phyloP scores from a whole-genome alignment of 257 asterid species.

The Solanum commersonii region DNA sequence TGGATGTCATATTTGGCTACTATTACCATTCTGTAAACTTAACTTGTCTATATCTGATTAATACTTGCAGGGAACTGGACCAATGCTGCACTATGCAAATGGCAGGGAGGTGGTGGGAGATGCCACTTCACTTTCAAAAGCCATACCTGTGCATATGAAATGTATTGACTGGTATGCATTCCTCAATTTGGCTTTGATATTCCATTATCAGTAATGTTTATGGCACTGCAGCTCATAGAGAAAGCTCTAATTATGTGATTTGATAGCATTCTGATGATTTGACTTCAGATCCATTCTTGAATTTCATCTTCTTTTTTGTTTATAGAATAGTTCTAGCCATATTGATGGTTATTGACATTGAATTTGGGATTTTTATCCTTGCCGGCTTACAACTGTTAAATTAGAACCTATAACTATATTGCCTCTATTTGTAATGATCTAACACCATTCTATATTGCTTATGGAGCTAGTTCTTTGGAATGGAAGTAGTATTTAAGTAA shows the following conservation, averaged over 20 bases:
- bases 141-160: conserved; percentile 54
- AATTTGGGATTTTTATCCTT: background rate
- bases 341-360: background rate
- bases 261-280: background rate
- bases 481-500: background rate
- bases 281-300: background rate
- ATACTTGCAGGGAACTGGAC: conserved; percentile 54
- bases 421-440: background rate
- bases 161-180: conserved; percentile 78
- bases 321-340: background rate
- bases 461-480: background rate
- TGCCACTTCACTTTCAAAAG: conserved; percentile 17
- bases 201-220: background rate
- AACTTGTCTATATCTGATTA: conserved; percentile 7
- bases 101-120: conserved; percentile 50
- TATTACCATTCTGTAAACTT: background rate
- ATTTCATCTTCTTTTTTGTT: background rate
- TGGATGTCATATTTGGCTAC: background rate
- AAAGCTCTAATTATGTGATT: background rate
- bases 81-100: conserved; percentile 51
- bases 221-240: background rate
- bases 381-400: background rate
- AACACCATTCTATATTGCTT: background rate
- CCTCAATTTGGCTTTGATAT: background rate
- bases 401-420: background rate